These are phyloP conservation scores for Lentinula raphanica DNA, from an alignment of 768 basidiomycete genomes.

Conservation along the genomic window DNA sequence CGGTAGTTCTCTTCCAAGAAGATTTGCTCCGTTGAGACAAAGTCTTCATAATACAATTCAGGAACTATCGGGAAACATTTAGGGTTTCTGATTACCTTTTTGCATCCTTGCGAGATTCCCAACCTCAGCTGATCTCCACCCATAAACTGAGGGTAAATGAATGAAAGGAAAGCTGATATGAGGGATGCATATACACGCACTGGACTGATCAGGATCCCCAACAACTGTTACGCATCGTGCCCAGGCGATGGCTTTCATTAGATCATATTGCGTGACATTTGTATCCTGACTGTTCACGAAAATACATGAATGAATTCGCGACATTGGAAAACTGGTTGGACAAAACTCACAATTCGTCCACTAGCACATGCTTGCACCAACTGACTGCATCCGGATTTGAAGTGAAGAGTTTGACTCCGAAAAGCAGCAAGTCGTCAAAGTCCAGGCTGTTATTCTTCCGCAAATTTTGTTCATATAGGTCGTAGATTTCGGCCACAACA, in stretches of 20 bases:
- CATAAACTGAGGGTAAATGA: constrained; percentile 49
- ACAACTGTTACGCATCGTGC: constrained; percentile 67
- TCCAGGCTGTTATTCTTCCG: constrained; percentile 67
- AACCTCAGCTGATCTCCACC: constrained; percentile 81
- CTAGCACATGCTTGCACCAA: constrained; percentile 68
- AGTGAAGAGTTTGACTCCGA: constrained; percentile 61
- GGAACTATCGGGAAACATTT: neutral
- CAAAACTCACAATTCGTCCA: constrained; percentile 75
- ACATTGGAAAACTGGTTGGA: neutral
- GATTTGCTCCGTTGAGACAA: constrained; percentile 58
- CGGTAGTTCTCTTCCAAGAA: constrained; percentile 85
- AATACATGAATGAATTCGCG: neutral
- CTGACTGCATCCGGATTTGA: constrained; percentile 40
- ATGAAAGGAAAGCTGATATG: neutral
- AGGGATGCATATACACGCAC: constrained; percentile 27
- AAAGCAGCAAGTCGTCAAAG: constrained; percentile 81
- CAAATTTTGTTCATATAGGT: constrained; percentile 60
- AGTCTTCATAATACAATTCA: constrained; percentile 40
- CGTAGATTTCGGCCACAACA: constrained; percentile 50
- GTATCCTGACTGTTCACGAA: constrained; percentile 79
- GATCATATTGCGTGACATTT: constrained; percentile 74
- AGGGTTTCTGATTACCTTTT: constrained; percentile 43
- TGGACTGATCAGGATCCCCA: constrained; percentile 90
- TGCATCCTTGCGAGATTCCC: constrained; percentile 72
- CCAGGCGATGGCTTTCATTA: constrained; percentile 65